Base-by-base conservation (phyloP, 345 rosid genomes). In the Salix koriyanagi region DNA sequence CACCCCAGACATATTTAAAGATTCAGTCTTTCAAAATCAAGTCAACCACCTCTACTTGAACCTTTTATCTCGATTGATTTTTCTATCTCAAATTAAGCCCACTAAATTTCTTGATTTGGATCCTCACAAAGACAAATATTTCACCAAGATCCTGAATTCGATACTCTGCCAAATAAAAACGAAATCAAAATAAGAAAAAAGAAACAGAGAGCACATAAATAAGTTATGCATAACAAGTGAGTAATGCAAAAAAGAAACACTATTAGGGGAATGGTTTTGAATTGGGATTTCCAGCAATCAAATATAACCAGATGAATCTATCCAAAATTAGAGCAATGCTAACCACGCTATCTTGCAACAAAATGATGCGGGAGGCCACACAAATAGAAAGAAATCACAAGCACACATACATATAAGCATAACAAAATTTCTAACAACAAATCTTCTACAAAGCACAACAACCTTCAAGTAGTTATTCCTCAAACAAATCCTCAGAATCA, bases 1-100 rank as follows among this genome's bases (percentile, higher is more conserved):
- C 14, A 89, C 92, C 70, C 83, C 90, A 65, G 91, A 91, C 99
- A 93, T 96, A 77, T 80, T 79, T 84, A 76, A 11, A 67, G 65
- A 74, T 80, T 30, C 62, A 37, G 66, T 81, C 64, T 32, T 74
- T 18, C 75, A 74, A 69, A 42, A 42, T 44, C 70, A 58, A 79
- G 80, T 28, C 48, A 37, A 52, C 67, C 77, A 75, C 82, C 84
- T 69, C 65, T 73, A 69, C 74, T 37, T 52, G 61, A 50, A 50
- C 67, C 77, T 82, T 68, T 71, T 70, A 37, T 44, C 82, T 71
- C 75, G 76, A 72, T 60, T 79, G 50, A 56, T 42, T 50, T 60
- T 44, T 66, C 81, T 75, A 56, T 8, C 50, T 60, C 77, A 46
- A 79, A 65, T 66, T 71, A 81, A 65, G 42, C 71, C 71, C 73